Conservation (phyloP, 768 basidiomycete genomes). For the Termitomyces sp. region DNA sequence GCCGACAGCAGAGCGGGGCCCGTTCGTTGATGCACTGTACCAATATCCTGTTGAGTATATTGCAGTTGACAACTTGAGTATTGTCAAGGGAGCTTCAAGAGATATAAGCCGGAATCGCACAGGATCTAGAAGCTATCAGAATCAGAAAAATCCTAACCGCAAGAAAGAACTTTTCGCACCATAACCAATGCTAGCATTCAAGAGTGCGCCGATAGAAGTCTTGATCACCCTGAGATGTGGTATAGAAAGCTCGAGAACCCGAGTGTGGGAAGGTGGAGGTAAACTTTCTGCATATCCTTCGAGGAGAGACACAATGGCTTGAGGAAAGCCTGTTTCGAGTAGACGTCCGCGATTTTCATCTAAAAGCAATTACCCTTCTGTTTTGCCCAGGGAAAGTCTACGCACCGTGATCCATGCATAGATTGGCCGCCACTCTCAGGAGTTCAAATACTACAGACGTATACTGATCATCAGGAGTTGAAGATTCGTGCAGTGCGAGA, state of each 20-base stretch:
- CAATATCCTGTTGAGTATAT: slow-evolving; percentile 76
- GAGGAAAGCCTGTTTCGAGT: slow-evolving; percentile 66
- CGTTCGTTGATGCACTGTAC: slow-evolving; percentile 27
- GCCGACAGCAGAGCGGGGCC: slow-evolving; percentile 18
- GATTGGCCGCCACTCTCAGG: slow-evolving; percentile 74
- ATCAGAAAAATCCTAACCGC: background rate
- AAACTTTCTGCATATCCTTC: slow-evolving; percentile 61
- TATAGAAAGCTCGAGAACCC: slow-evolving; percentile 48
- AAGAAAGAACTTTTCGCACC: slow-evolving; percentile 37
- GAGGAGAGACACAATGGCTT: slow-evolving; percentile 59
- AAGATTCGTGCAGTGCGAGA: slow-evolving; percentile 44
- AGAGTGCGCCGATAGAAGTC: slow-evolving; percentile 71
- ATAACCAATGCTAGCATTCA: slow-evolving; percentile 75
- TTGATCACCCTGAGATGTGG: slow-evolving; percentile 69
- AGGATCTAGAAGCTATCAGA: slow-evolving; percentile 45
- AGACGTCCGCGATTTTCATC: slow-evolving; percentile 73
- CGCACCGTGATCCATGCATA: slow-evolving; percentile 81
- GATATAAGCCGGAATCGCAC: slow-evolving; percentile 65
- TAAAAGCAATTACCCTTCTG: slow-evolving; percentile 21
- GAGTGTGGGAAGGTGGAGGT: slow-evolving; percentile 23
- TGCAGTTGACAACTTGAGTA: slow-evolving; percentile 60
- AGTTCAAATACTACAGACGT: slow-evolving; percentile 58
- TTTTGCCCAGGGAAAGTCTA: slow-evolving; percentile 3
- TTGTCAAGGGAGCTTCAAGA: slow-evolving; percentile 61
- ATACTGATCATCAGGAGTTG: slow-evolving; percentile 39